Base-by-base conservation (phyloP, 495 filamentous ascomycete genomes). In the Penicillium paxilli region DNA sequence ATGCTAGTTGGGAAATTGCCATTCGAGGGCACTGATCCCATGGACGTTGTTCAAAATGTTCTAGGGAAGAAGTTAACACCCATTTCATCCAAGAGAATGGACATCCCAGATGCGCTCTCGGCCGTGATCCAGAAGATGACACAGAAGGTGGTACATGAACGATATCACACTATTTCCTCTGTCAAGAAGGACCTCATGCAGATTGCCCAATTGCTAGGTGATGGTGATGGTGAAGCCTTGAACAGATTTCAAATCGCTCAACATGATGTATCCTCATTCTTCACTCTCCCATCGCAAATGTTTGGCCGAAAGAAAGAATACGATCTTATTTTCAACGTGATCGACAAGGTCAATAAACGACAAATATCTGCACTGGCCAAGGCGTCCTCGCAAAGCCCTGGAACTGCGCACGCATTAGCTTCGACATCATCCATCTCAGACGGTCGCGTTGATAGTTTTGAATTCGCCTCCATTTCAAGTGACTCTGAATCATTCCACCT, bases 51-150 rank as follows among this genome's bases (percentile, higher is more conserved):
- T 41, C 91, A 96, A 61, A 90, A 84, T 59, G 90, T 96, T 2
- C 77, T 96, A 0, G 83, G 82, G 37, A 83, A 85, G 44, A 84
- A 88, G 61, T 80, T 96, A 55, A 85, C 88, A 1, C 83, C 82
- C 28, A 83, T 93, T 10, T 88, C 89, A 1, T 78, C 78, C 30
- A 83, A 89, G 49, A 80, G 92, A 23, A 78, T 88, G 61, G 91
- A 96, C 58, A 70, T 95, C 2, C 92, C 92, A 0, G 89, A 93
- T 51, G 86, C 84, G 21, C 75, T 96, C 20, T 88, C 87, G 4
- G 77, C 80, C 3, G 87, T 96, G 7, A 88, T 96, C 37, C 87
- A 91, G 57, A 92, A 90, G 65, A 96, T 94, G 86, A 94, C 91
- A 0, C 83, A 89, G 44, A 96, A 93, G 62, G 86, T 84, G 24